A percentile compares a stretch with the other conserved stretches of the same genome.
Conservation (phyloP, 2,329 filamentous ascomycete genomes). For the Rhexocercosporidium sp. region DNA sequence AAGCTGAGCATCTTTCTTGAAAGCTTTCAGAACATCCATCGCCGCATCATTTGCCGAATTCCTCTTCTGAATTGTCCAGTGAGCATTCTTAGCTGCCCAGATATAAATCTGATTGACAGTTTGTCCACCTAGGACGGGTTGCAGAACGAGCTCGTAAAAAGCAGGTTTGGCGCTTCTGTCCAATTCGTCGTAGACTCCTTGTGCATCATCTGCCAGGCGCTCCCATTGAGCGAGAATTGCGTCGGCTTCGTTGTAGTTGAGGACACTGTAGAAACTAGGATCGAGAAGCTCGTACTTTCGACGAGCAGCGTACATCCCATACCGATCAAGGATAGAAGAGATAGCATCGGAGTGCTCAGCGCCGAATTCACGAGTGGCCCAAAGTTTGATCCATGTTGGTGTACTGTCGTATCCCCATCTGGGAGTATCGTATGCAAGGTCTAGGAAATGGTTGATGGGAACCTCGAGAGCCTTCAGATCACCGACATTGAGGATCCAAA, state of each 20-base stretch:
- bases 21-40: constrained; percentile 55
- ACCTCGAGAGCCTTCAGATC: constrained; percentile 66
- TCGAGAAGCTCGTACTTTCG: constrained; percentile 69
- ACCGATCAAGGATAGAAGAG: constrained; percentile 57
- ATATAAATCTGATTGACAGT: constrained; percentile 61
- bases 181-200: constrained; percentile 60
- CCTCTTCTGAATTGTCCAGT: constrained; percentile 60
- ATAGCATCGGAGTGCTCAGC: constrained; percentile 52
- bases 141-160: constrained; percentile 67
- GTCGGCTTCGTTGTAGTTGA: constrained; percentile 70
- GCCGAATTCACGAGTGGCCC: constrained; percentile 64
- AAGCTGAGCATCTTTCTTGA: constrained; percentile 61
- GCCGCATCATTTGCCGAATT: constrained; percentile 62
- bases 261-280: constrained; percentile 60
- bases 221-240: constrained; percentile 61
- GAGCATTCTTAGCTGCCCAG: constrained; percentile 55
- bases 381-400: constrained; percentile 59
- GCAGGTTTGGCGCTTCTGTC: constrained; percentile 56
- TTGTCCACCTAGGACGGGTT: constrained; percentile 62
- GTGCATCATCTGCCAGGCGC: constrained; percentile 56
- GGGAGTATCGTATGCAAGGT: constrained; percentile 68
- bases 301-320: constrained; percentile 60
- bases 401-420: constrained; percentile 61
- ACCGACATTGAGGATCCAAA: constrained; percentile 70
- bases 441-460: constrained; percentile 70